These are phyloP conservation scores for Coccomyxa sp. DNA, from an alignment of 139 green algal genomes.

Conservation along the genomic window DNA sequence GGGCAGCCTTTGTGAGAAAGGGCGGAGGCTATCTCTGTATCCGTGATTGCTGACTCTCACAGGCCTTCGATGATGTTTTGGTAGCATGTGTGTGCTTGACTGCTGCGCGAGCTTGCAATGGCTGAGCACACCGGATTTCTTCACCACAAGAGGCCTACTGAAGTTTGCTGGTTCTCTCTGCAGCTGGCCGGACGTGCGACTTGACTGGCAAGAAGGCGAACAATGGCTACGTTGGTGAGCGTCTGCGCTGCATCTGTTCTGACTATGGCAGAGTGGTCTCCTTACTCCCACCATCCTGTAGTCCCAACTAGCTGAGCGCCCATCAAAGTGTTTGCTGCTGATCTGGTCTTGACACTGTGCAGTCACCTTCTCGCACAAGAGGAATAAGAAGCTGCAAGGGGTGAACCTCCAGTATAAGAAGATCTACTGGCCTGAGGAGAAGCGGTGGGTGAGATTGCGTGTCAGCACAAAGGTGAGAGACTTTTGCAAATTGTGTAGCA, in stretches of 20 bases:
- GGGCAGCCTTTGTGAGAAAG: background rate
- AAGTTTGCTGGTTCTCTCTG: background rate
- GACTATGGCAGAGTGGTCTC: background rate
- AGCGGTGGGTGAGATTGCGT: slow-evolving; percentile 73
- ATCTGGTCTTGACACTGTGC: background rate
- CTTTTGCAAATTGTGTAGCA: no score
- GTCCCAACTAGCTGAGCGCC: background rate
- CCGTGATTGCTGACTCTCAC: no score
- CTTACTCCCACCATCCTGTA: no score
- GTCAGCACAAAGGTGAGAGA: slow-evolving; percentile 64
- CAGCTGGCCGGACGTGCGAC: slow-evolving; percentile 62
- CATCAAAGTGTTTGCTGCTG: background rate
- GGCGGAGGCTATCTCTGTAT: no score
- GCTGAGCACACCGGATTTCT: background rate
- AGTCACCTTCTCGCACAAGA: slow-evolving; percentile 97
- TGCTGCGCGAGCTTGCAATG: background rate
- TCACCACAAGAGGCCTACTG: background rate
- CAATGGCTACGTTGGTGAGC: slow-evolving; percentile 80
- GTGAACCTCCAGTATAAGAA: slow-evolving; percentile 86
- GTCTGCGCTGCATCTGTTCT: background rate
- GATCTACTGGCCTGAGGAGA: slow-evolving; percentile 56
- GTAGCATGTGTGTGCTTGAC: background rate
- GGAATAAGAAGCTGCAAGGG: slow-evolving; percentile 94
- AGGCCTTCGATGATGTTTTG: no score
- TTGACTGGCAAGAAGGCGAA: slow-evolving; percentile 94